Evolutionary conservation across 768 basidiomycete genomes (phyloP).

Genomic region (Mycena latifolia): DNA sequence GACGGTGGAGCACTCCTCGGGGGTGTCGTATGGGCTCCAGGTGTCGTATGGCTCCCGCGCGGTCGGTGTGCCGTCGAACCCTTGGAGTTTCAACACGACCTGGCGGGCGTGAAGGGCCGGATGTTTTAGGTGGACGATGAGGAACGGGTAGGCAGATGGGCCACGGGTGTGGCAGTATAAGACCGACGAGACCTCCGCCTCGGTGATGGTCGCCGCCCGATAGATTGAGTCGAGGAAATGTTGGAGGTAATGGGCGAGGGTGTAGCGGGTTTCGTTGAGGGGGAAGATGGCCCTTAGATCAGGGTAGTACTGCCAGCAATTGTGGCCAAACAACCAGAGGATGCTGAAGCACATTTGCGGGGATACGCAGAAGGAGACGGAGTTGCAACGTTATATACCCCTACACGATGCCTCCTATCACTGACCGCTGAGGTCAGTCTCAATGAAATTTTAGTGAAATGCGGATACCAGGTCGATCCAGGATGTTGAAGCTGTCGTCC

Average conservation of each 20-base stretch:
- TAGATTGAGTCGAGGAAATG: neutral
- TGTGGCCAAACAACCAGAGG: slow-evolving; percentile 19
- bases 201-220: neutral
- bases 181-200: neutral
- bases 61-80: slow-evolving; percentile 9
- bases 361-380: neutral
- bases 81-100: slow-evolving; percentile 10
- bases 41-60: neutral
- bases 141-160: slow-evolving; percentile 16
- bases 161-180: slow-evolving; percentile 19
- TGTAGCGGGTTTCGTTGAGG: neutral
- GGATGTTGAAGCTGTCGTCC: too few species aligned
- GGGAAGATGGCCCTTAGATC: slow-evolving; percentile 5
- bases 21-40: neutral
- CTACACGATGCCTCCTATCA: too few species aligned
- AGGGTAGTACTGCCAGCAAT: slow-evolving; percentile 14
- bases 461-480: too few species aligned
- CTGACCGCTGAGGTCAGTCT: too few species aligned
- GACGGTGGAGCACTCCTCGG: neutral
- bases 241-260: neutral
- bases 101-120: neutral
- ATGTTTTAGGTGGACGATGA: slow-evolving; percentile 6
- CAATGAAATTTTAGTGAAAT: too few species aligned
- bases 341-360: neutral
- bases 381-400: too few species aligned